Base-by-base conservation (phyloP, 2,329 filamentous ascomycete species). In the Aureobasidium sp. region DNA sequence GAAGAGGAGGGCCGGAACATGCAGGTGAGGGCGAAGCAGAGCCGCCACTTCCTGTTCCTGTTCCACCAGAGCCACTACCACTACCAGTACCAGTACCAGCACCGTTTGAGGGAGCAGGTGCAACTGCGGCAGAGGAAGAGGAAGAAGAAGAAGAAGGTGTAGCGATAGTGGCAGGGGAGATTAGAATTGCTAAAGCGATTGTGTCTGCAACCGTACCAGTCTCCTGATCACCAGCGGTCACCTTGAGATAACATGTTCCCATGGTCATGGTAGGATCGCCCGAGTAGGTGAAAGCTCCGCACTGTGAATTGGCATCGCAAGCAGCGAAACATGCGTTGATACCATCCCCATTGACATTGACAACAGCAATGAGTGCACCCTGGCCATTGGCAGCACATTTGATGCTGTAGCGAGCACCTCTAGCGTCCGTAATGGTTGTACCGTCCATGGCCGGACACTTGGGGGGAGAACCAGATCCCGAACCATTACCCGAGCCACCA, bases 261-360 rank as follows among this genome's bases (percentile, higher is more conserved):
- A 15, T 23, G 21, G 50, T 62, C 51, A 60, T 42, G 1, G 54
- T 64, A 13, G 50, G 46, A n/a, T 62, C 63, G 5, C 63, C 64
- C 2, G 61, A 51, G 47, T 66, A 69, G 2, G 62, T 64, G 40
- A 64, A 65, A 5, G 55, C 66, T 6, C 17, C 43, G 9, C 43
- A 47, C 19, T 51, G 57, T 2, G 61, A 11, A 11, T 50, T 57
- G 8, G 40, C 46, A 23, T 66, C 64, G 49, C 67, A 69, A 11
- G 64, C 58, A 11, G 43, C 60, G 37, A 69, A 65, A 51, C 67
- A 69, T 10, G 62, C 61, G 19, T 40, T 33, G 25, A 63, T 43
- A 27, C 62, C 62, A 13, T 43, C 23, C 4, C 29, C 25, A 21
- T 38, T 46, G 29, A 35, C 43, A 17, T 8, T 31, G 11, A 47